Conservation (phyloP, 805 yeast species). For the Wickerhamomyces subpelliculosus region DNA sequence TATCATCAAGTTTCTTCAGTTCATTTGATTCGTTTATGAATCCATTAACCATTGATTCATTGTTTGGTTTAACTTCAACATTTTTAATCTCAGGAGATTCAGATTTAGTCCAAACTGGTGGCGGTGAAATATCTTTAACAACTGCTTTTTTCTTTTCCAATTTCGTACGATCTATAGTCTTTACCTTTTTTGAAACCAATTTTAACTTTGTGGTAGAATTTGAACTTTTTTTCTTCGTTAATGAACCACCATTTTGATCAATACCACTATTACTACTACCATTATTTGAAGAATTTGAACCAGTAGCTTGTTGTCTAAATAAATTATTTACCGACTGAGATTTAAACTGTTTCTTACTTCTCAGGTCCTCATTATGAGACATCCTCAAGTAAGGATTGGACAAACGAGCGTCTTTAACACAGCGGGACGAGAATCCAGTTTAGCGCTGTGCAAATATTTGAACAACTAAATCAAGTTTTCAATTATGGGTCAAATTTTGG, state of each 20-base stretch:
- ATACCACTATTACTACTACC: too few species aligned
- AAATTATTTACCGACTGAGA: constrained; percentile 22
- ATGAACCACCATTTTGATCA: background rate
- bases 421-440: too few species aligned
- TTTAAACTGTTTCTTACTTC: constrained; percentile 22
- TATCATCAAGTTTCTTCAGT: too few species aligned
- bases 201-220: constrained; percentile 14
- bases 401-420: too few species aligned
- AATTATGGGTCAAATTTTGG: too few species aligned
- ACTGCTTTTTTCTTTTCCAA: background rate
- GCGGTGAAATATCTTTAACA: background rate
- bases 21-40: too few species aligned
- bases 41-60: too few species aligned
- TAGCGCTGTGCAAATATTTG: too few species aligned
- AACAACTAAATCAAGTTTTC: too few species aligned
- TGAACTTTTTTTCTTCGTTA: constrained; percentile 6
- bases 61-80: background rate
- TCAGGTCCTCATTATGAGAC: constrained; percentile 1
- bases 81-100: background rate
- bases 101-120: background rate
- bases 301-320: constrained; percentile 16
- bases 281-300: too few species aligned
- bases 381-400: background rate
- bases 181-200: constrained; percentile 12
- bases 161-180: constrained; percentile 1